Evolutionary conservation across 1,284 basidiomycete genomes (phyloP), one percentile per base, ranked within the genome.

Genomic region (Puccinia novopanici): DNA sequence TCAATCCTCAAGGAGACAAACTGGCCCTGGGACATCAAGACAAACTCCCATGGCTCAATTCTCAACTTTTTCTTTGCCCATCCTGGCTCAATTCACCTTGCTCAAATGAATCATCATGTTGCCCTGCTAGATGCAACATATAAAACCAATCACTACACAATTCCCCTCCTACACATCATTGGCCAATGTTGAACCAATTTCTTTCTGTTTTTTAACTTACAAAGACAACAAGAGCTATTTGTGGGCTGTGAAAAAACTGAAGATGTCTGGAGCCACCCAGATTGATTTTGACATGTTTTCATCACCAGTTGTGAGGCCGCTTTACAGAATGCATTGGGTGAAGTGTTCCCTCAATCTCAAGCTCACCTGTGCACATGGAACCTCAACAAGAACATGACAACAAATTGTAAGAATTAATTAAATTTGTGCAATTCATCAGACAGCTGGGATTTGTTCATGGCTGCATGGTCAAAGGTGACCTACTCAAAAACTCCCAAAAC

Each of bases 161-260:
- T n/a, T n/a, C n/a, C n/a, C n/a, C n/a, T n/a, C n/a, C n/a, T n/a
- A n/a, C n/a, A n/a, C n/a, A n/a, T n/a, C n/a, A n/a, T n/a, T n/a
- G n/a, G n/a, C n/a, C n/a, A n/a, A n/a, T n/a, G n/a, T n/a, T n/a
- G n/a, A n/a, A n/a, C n/a, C 24, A 30, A 52, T 72, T 52, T 48
- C 24, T 12, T 72, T 72, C 34, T 72, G 70, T 19, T 52, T 52
- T 37, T 52, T 72, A 30, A 55, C 45, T 24, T 54, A 55, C 27
- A 40, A 72, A 19, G 52, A 72, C 19, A n/a, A 72, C 19, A 13
- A 50, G 19, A 55, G 30, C 30, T 72, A 72, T 30, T 13, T 54
- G 19, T 72, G 70, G 70, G 70, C 70, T 40, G 48, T 72, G n/a
- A 37, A 34, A 50, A n/a, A 37, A 3, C 30, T 40, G 4, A 52